Evolutionary conservation across 1,284 basidiomycete species (phyloP).

Genomic region (Cronartium ribicola): DNA sequence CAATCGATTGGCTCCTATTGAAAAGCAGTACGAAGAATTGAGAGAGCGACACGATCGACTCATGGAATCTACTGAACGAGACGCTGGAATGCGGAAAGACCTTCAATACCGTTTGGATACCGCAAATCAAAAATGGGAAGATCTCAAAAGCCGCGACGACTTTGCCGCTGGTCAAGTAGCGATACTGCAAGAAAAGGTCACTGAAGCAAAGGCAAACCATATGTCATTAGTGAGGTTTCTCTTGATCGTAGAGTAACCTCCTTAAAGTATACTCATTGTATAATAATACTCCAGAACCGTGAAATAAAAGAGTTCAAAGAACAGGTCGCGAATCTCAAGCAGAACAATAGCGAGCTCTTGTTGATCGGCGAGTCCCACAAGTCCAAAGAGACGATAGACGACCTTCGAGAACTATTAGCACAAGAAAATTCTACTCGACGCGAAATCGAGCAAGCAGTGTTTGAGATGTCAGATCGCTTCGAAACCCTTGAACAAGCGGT

Average conservation of each 20-base stretch:
- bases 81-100: not conserved
- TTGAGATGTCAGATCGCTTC: not conserved
- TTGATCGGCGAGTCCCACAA: conserved; percentile 22
- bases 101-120: conserved; percentile 16
- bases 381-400: conserved; percentile 28
- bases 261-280: not conserved
- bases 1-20: not conserved
- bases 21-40: conserved; percentile 5
- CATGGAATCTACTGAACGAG: not conserved
- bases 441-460: conserved; percentile 8
- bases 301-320: conserved; percentile 22
- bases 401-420: conserved; percentile 1
- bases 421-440: conserved; percentile 13
- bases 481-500: conserved; percentile 9
- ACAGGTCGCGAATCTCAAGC: not conserved
- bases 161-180: conserved; percentile 16
- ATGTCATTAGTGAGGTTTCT: conserved; percentile 6
- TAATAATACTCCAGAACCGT: conserved; percentile 11
- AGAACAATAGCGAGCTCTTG: conserved; percentile 9
- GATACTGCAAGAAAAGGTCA: conserved; percentile 18
- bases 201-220: conserved; percentile 15
- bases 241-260: too few relatives aligned
- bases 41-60: conserved; percentile 2
- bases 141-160: conserved; percentile 12
- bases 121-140: conserved; percentile 28